phyloP scores from a whole-genome alignment of 352 stramenopile genomes.

The Phytophthora crassamura region DNA sequence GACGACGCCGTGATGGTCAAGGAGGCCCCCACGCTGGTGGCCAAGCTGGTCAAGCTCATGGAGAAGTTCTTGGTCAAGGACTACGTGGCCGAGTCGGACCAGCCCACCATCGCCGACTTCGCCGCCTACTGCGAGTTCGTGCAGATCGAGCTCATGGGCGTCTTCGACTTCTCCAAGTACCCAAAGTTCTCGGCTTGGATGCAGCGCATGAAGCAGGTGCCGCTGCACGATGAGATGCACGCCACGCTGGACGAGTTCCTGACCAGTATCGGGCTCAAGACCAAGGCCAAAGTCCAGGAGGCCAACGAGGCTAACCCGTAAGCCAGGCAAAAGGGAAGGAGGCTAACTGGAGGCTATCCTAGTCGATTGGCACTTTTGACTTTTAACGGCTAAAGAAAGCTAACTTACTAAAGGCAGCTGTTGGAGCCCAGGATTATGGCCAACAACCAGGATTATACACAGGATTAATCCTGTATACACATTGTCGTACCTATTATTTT shows the following conservation, averaged over 20 bases:
- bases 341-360: slow-evolving; percentile 5
- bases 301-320: background rate
- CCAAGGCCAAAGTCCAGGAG: slow-evolving; percentile 21
- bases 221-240: slow-evolving; percentile 54
- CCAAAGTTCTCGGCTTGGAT: slow-evolving; percentile 48
- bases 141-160: slow-evolving; percentile 45
- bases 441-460: too few relatives aligned
- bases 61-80: slow-evolving; percentile 53
- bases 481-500: too few relatives aligned
- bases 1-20: slow-evolving; percentile 25
- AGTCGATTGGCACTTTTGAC: background rate
- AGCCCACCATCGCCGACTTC: slow-evolving; percentile 43
- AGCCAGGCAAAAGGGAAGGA: background rate
- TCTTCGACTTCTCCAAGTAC: slow-evolving; percentile 47
- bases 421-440: too few relatives aligned
- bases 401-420: background rate
- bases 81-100: slow-evolving; percentile 35
- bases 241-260: slow-evolving; percentile 35
- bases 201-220: slow-evolving; percentile 47
- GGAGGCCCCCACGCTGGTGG: slow-evolving; percentile 21
- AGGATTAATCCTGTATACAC: too few relatives aligned
- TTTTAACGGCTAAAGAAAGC: too few relatives aligned
- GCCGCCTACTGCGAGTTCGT: slow-evolving; percentile 47
- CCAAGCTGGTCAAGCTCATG: slow-evolving; percentile 40
- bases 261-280: slow-evolving; percentile 21